Base-by-base conservation (phyloP, 1,139 yeast genomes). In the Taphrina sp. region DNA sequence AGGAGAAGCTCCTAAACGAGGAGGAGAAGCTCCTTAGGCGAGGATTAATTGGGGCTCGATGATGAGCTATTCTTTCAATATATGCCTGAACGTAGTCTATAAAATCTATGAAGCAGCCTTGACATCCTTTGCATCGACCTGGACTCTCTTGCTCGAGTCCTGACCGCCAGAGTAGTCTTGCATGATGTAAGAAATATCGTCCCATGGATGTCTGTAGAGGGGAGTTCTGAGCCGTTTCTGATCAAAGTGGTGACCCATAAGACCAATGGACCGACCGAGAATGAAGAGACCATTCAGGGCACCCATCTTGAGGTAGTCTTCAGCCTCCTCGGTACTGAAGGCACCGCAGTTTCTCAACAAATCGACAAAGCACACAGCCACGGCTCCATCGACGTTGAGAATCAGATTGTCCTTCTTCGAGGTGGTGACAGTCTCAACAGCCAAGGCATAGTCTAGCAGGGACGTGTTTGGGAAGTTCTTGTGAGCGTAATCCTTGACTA, bases 221-320 rank as follows among this genome's bases (percentile, higher is more conserved):
- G 76, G 76, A 53, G 76, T 72, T 67, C 73, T 70, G 63, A 74
- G 70, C 52, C 77, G 67, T 74, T 74, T 74, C 68, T 74, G 77
- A 62, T 74, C 77, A 46, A 74, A 68, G 61, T 73, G 74, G 62
- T 74, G 77, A 52, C 75, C 77, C 65, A 74, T 74, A 59, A 74
- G 65, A 65, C 77, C 77, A 58, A 74, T 74, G 37, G 76, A 72
- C 56, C 77, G 70, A 56, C 77, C 77, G 16, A 74, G 68, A 31
- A 74, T 77, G 60, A 74, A 74, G 61, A 74, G 65, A 51, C 77
- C 77, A 64, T 74, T 74, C 61, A 74, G 69, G n/a, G 74, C 76
- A 59, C 77, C 77, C 66, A 72, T 72, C 64, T 66, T 66, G 61
- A 74, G 70, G 66, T 74, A 74, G 59, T 74, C 76, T 45, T 72